phyloP scores from a whole-genome alignment of 73 alveolate genomes.

The Urostyla sp. region DNA sequence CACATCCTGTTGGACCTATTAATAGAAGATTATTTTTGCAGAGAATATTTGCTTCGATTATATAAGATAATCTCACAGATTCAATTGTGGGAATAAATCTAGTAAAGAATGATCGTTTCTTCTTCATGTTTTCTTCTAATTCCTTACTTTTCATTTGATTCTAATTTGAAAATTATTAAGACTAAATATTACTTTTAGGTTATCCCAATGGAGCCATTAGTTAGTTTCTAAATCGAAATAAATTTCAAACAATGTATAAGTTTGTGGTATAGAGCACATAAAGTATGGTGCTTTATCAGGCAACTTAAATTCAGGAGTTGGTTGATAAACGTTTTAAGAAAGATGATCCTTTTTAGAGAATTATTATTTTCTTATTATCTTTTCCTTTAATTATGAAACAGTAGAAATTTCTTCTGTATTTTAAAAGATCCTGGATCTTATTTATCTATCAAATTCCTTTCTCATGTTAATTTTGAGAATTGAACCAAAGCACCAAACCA shows the following conservation, averaged over 20 bases:
- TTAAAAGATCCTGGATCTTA: slow-evolving; percentile 64
- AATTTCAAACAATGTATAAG: slow-evolving; percentile 52
- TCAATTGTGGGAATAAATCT: slow-evolving; percentile 95
- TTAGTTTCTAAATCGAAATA: slow-evolving; percentile 68
- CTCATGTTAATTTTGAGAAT: slow-evolving; percentile 64
- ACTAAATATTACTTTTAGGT: not conserved
- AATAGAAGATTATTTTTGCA: slow-evolving; percentile 87
- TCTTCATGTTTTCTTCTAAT: slow-evolving; percentile 23
- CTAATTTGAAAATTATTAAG: slow-evolving; percentile 22
- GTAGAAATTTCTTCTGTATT: slow-evolving; percentile 68
- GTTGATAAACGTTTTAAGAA: slow-evolving; percentile 19
- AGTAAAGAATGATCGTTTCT: slow-evolving; percentile 54
- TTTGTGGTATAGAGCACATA: slow-evolving; percentile 64
- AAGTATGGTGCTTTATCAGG: slow-evolving; percentile 66
- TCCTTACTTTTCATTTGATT: slow-evolving; percentile 80
- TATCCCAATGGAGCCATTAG: slow-evolving; percentile 72
- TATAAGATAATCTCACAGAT: slow-evolving; percentile 92
- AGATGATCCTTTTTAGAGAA: not conserved
- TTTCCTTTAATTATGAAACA: slow-evolving; percentile 58
- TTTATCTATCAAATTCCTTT: slow-evolving; percentile 67
- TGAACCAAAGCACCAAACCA: slow-evolving; percentile 98
- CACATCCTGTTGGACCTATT: slow-evolving; percentile 97
- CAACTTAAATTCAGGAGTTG: slow-evolving; percentile 49
- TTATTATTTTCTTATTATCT: slow-evolving; percentile 32
- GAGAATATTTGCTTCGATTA: slow-evolving; percentile 85